Conservation (phyloP, 106 monocot genomes). For the Cymbidium sinense region DNA sequence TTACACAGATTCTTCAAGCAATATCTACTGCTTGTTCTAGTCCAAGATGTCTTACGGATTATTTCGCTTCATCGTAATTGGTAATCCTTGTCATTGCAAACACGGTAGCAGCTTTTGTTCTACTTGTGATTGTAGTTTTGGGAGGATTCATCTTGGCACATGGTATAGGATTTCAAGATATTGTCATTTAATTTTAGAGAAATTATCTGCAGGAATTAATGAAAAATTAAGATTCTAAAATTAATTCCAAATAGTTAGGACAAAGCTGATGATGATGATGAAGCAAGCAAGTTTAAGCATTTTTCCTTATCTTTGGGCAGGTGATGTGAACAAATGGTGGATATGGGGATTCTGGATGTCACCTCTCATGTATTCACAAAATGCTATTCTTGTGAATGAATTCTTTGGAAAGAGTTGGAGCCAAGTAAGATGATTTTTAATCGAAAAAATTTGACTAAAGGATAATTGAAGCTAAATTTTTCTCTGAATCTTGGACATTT, state of each 20-base stretch:
- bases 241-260: background rate
- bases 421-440: slow-evolving; percentile 12
- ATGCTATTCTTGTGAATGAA: slow-evolving; percentile 30
- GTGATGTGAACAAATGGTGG: slow-evolving; percentile 29
- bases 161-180: slow-evolving; percentile 2
- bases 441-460: background rate
- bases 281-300: background rate
- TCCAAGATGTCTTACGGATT: slow-evolving; percentile 40
- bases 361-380: slow-evolving; percentile 34
- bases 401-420: slow-evolving; percentile 29
- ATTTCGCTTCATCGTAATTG: slow-evolving; percentile 30
- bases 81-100: slow-evolving; percentile 28
- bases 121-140: slow-evolving; percentile 18
- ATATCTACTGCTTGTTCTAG: slow-evolving; percentile 32
- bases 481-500: background rate
- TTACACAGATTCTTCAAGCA: slow-evolving; percentile 25
- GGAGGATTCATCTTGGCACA: slow-evolving; percentile 21
- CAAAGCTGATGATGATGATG: background rate
- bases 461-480: background rate
- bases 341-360: slow-evolving; percentile 42
- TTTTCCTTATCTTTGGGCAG: slow-evolving; percentile 5
- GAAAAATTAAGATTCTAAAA: background rate
- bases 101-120: slow-evolving; percentile 18
- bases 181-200: background rate
- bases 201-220: background rate